Evolutionary conservation across 352 stramenopile species (phyloP).

Genomic region (Globisporangium barbulae): DNA sequence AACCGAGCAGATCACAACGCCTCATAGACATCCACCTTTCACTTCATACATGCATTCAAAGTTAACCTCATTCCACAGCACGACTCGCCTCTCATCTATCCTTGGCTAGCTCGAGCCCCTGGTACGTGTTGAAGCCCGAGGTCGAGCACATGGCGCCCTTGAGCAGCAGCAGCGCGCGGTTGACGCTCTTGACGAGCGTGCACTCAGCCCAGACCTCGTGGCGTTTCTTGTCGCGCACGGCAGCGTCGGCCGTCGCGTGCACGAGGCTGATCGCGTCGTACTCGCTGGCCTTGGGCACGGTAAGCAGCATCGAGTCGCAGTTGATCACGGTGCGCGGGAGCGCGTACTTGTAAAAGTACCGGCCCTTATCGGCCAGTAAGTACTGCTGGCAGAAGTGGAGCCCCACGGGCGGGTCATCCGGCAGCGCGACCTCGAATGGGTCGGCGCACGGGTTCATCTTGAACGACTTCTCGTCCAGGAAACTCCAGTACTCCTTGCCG

Average conservation of each 20-base stretch:
- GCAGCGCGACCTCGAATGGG: conserved; percentile 14
- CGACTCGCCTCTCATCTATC: neutral
- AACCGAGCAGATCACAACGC: too few relatives aligned
- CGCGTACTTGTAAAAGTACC: conserved; percentile 56
- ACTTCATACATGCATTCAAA: too few relatives aligned
- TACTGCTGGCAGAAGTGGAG: conserved; percentile 28
- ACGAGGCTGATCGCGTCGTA: conserved; percentile 21
- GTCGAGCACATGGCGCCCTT: conserved; percentile 20
- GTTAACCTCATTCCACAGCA: neutral
- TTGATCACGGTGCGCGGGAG: conserved; percentile 32
- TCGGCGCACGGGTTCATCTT: conserved; percentile 23
- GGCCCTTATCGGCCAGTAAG: conserved; percentile 30
- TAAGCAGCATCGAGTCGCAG: conserved; percentile 38
- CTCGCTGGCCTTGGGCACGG: conserved; percentile 33
- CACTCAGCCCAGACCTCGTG: conserved; percentile 31
- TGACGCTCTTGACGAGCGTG: conserved; percentile 23
- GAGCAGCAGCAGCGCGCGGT: conserved; percentile 17
- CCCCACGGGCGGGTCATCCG: conserved; percentile 18
- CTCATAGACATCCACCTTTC: too few relatives aligned
- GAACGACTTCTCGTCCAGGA: conserved; percentile 6
- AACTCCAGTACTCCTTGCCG: conserved; percentile 22
- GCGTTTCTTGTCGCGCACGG: conserved; percentile 12
- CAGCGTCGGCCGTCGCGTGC: conserved; percentile 15
- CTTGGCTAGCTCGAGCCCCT: conserved; percentile 12
- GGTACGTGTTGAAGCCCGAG: conserved; percentile 20